A percentile compares a stretch with the other conserved stretches of the same genome.
These are phyloP conservation scores for Amanita subjunquillea DNA, from an alignment of 768 basidiomycete species.

Conservation along the genomic window DNA sequence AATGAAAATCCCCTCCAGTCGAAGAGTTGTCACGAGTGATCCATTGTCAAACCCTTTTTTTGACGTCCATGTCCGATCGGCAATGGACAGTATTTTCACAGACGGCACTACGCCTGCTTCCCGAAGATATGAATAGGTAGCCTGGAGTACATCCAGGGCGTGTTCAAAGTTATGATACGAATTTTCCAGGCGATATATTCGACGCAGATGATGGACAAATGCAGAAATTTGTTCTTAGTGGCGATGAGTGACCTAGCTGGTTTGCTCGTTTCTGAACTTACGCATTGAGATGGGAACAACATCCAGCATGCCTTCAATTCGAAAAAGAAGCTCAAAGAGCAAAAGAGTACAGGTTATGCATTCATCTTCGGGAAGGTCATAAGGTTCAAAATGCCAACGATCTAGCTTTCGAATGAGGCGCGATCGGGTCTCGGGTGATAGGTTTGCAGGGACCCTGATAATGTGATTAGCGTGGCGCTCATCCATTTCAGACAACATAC, in stretches of 20 bases:
- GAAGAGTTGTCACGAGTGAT: slow-evolving; percentile 33
- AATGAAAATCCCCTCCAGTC: slow-evolving; percentile 69
- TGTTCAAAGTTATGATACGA: slow-evolving; percentile 98
- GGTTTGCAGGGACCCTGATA: slow-evolving; percentile 34
- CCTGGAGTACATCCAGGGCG: slow-evolving; percentile 93
- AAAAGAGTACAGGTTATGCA: slow-evolving; percentile 72
- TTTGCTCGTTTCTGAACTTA: slow-evolving; percentile 26
- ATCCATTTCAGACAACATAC: slow-evolving; percentile 21
- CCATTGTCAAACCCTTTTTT: slow-evolving; percentile 25
- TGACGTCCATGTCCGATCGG: slow-evolving; percentile 33
- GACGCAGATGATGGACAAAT: slow-evolving; percentile 83
- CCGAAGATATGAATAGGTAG: slow-evolving; percentile 76
- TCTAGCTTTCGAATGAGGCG: slow-evolving; percentile 61
- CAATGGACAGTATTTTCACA: slow-evolving; percentile 49
- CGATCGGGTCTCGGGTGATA: slow-evolving; percentile 38
- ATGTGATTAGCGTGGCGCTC: background rate
- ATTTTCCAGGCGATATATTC: slow-evolving; percentile 83
- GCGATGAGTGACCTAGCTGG: slow-evolving; percentile 8
- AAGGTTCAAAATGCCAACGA: slow-evolving; percentile 88
- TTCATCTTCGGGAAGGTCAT: slow-evolving; percentile 73
- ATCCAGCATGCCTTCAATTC: slow-evolving; percentile 64
- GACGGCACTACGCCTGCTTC: slow-evolving; percentile 77
- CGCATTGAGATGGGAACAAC: slow-evolving; percentile 48
- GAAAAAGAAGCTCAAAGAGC: slow-evolving; percentile 79
- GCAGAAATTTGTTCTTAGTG: slow-evolving; percentile 59